Percentiles rank a stretch among this genome's conserved stretches.
phyloP scores from a whole-genome alignment of 495 filamentous ascomycete species.

The Penicillium odoratum region DNA sequence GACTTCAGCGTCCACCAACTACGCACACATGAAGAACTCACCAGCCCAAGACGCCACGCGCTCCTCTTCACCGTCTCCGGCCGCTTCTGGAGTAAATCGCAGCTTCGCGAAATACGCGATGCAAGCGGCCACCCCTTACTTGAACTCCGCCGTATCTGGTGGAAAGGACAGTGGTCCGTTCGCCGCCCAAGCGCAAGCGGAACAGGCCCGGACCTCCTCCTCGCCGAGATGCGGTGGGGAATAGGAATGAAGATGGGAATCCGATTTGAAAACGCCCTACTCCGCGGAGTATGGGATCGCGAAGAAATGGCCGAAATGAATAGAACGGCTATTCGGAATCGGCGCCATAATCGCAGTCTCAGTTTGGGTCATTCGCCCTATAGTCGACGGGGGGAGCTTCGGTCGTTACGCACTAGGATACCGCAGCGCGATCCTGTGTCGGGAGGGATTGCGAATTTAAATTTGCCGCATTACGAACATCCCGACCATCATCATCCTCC shows the following conservation, averaged over 20 bases:
- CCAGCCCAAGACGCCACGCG: constrained; percentile 15
- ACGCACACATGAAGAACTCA: constrained; percentile 20
- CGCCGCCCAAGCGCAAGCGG: constrained; percentile 18
- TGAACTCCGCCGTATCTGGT: constrained; percentile 21
- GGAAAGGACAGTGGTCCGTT: constrained; percentile 19
- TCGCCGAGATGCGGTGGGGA: constrained; percentile 11
- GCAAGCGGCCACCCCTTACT: constrained; percentile 16
- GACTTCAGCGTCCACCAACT: constrained; percentile 21
- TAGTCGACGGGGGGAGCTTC: background rate
- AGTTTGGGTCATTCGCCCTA: background rate
- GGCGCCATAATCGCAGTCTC: background rate
- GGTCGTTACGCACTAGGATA: background rate
- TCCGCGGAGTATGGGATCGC: background rate
- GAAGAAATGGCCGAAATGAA: constrained; percentile 2
- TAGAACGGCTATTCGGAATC: background rate
- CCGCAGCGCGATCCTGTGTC: background rate
- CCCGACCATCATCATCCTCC: constrained; percentile 1
- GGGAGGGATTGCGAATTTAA: background rate
- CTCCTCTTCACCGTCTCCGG: constrained; percentile 24
- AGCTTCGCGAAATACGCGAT: constrained; percentile 21
- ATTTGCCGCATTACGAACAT: background rate
- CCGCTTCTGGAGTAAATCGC: constrained; percentile 21
- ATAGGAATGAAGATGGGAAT: constrained; percentile 14
- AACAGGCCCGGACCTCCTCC: constrained; percentile 12
- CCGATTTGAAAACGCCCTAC: constrained; percentile 21